Evolutionary conservation across 1,284 basidiomycete species (phyloP).

Genomic region (Rhodotorula sp.): DNA sequence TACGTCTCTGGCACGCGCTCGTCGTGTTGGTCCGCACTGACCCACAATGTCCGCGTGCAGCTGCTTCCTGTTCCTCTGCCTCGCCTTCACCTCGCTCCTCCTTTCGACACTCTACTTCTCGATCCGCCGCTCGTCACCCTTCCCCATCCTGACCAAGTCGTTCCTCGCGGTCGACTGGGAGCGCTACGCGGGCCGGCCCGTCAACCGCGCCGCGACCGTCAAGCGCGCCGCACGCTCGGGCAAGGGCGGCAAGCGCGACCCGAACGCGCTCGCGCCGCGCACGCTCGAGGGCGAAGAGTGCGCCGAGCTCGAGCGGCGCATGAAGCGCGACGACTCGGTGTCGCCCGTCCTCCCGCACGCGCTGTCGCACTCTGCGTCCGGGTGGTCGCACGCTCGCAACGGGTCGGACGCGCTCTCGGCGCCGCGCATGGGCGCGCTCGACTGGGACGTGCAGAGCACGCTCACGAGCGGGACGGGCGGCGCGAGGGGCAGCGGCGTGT

Average conservation of each 20-base stretch:
- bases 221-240: background rate
- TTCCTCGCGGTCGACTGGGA: conserved; percentile 39
- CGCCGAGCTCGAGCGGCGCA: background rate
- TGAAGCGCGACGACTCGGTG: background rate
- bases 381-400: background rate
- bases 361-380: background rate
- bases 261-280: background rate
- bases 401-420: background rate
- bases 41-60: background rate
- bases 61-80: conserved; percentile 31
- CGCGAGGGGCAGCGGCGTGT: background rate
- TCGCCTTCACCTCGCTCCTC: conserved; percentile 34
- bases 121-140: conserved; percentile 26
- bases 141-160: conserved; percentile 26
- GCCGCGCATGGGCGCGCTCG: conserved; percentile 7
- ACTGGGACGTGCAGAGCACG: conserved; percentile 13
- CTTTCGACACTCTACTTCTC: conserved; percentile 38
- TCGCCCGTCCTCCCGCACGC: conserved; percentile 2
- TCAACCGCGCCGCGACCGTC: conserved; percentile 29
- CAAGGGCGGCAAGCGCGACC: conserved; percentile 1
- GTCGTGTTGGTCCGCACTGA: background rate
- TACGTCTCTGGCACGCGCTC: background rate
- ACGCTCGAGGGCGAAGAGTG: background rate
- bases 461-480: background rate
- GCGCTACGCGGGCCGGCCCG: conserved; percentile 32